These are phyloP conservation scores for Priceomyces carsonii DNA, from an alignment of 805 yeast species.

Conservation along the genomic window DNA sequence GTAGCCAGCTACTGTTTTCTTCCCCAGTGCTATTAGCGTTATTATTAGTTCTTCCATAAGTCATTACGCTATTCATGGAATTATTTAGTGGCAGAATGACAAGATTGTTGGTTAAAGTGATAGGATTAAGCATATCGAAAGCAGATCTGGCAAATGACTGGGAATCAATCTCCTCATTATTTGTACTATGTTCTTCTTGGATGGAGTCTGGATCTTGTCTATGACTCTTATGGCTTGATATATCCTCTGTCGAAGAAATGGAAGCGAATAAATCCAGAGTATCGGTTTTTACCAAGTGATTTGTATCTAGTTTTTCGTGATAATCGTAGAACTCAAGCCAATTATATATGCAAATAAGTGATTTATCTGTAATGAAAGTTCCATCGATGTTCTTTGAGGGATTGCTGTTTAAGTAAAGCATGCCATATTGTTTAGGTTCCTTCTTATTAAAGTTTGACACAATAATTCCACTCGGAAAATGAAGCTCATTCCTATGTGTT, in stretches of 20 bases:
- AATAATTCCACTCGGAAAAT: slow-evolving; percentile 25
- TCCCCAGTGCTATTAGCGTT: not conserved
- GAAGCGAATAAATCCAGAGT: slow-evolving; percentile 14
- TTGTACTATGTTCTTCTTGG: not conserved
- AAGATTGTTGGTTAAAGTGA: slow-evolving; percentile 33
- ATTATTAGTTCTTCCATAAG: slow-evolving; percentile 14
- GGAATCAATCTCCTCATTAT: slow-evolving; percentile 4
- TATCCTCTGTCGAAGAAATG: not conserved
- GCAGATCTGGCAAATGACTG: slow-evolving; percentile 13
- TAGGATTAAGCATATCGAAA: slow-evolving; percentile 32
- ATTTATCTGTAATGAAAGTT: slow-evolving; percentile 7
- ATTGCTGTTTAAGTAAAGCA: slow-evolving; percentile 18
- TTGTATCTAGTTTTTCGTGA: slow-evolving; percentile 23
- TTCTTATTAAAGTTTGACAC: slow-evolving; percentile 26
- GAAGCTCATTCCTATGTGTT: slow-evolving; percentile 1
- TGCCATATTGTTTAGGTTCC: slow-evolving; percentile 33
- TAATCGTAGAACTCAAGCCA: slow-evolving; percentile 33
- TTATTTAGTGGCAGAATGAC: slow-evolving; percentile 39
- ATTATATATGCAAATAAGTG: slow-evolving; percentile 26
- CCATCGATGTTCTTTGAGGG: slow-evolving; percentile 5
- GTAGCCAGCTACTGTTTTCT: slow-evolving; percentile 16
- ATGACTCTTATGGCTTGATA: not conserved
- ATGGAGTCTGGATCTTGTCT: not conserved
- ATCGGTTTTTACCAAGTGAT: slow-evolving; percentile 15
- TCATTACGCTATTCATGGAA: slow-evolving; percentile 35